Base-by-base conservation (phyloP, 345 rosid genomes). In the Salix arbutifolia region DNA sequence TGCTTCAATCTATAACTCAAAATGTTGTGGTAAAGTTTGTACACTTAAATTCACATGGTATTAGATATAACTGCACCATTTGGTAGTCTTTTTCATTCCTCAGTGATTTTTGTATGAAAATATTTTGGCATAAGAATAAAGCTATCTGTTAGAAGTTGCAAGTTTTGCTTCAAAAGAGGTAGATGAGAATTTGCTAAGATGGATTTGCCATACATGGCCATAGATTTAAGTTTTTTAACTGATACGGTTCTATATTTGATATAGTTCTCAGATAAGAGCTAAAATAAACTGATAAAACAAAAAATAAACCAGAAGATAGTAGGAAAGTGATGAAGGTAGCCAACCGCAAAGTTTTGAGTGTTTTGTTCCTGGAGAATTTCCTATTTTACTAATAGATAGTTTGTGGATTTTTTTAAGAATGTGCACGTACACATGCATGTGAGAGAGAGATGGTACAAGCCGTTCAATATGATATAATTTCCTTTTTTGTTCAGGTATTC, bases 401-500 rank as follows among this genome's bases (percentile, higher is more conserved):
- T 25, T 61, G 65, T 28, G 23, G 28, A 10, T n/a, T 62, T 62
- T 21, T 26, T 62, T 12, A n/a, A 33, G 75, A 0, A 18, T 30
- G 48, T 31, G 31, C 26, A 16, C 5, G 14, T 13, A 5, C 17
- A 6, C 30, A 3, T n/a, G 17, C 65, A 21, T 9, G 6, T 33
- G 10, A 1, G 28, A 23, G 53, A 21, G 31, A 13, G 53, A 46
- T 25, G 38, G 42, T 21, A 17, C 18, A 26, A 70, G n/a, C 42
- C 16, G 37, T 25, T 42, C 56, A 61, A 62, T 74, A 37, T 14
- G 21, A 70, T 60, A 70, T 50, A 64, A 48, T 56, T 9, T 67
- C 60, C 33, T 18, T 79, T 79, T 46, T 46, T 81, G 38, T 67
- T 52, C 82, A 94, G 95, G 97, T 33, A 79, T 93, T 79, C 80